These are phyloP conservation scores for Backusella parvicylindrica DNA, from an alignment of 192 early-diverging fungal species.

Conservation along the genomic window DNA sequence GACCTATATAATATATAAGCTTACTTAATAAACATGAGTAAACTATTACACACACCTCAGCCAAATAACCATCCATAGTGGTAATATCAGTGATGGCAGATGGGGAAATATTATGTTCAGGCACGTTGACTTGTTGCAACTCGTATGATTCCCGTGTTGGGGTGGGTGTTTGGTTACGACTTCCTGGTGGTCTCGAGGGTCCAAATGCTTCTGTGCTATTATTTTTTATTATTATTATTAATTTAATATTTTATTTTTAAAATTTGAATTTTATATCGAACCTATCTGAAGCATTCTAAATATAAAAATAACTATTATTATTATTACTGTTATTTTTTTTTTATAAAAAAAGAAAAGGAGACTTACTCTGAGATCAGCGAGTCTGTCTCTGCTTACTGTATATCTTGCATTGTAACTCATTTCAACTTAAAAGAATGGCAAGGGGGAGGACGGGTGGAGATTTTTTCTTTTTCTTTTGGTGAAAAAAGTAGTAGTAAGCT, in stretches of 20 bases:
- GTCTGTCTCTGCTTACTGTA: slow-evolving; percentile 15
- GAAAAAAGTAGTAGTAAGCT: background rate
- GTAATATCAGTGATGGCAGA: background rate
- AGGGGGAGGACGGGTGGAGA: background rate
- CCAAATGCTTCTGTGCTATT: slow-evolving; percentile 9
- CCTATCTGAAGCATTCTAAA: slow-evolving; percentile 6
- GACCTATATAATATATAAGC: background rate
- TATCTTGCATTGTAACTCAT: slow-evolving; percentile 5
- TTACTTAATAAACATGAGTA: no score
- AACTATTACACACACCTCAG: no score
- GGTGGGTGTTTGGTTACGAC: background rate
- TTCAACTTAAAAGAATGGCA: background rate
- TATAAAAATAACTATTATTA: background rate
- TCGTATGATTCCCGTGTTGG: background rate
- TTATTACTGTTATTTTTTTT: background rate
- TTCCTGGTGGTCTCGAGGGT: slow-evolving; percentile 1
- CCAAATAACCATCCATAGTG: slow-evolving; percentile 8
- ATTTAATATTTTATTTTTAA: background rate
- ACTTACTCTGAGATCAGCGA: slow-evolving; percentile 17
- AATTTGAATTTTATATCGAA: background rate
- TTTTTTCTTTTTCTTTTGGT: background rate
- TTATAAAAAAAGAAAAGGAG: background rate
- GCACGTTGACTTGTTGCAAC: background rate
- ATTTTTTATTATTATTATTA: background rate
- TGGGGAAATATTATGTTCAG: background rate